A percentile compares a stretch with the other conserved stretches of the same genome.
phyloP scores from a whole-genome alignment of 805 yeast species.

The Suhomyces faveliae region DNA sequence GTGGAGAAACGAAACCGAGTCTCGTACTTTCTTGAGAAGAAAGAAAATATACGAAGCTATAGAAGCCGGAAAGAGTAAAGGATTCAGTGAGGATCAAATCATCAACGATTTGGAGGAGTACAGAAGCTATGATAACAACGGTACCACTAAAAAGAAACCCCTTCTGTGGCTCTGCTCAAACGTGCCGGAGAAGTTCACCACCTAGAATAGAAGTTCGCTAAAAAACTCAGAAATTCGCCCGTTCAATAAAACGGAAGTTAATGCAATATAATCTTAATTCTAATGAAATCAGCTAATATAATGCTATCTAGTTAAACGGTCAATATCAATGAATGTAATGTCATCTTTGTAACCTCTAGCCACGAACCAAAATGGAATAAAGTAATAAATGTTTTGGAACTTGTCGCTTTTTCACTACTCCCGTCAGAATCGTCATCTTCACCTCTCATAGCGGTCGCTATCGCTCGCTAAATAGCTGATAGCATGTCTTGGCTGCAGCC shows the following conservation, averaged over 20 bases:
- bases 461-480: background rate
- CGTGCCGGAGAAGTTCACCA: conserved; percentile 14
- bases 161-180: conserved; percentile 16
- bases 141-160: conserved; percentile 32
- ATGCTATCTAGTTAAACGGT: too few species aligned
- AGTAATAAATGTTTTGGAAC: too few species aligned
- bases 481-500: background rate
- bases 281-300: too few species aligned
- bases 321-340: too few species aligned
- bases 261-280: too few species aligned
- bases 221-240: too few species aligned
- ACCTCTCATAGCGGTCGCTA: background rate
- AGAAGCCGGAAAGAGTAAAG: conserved; percentile 47
- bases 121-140: conserved; percentile 42
- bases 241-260: too few species aligned
- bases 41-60: conserved; percentile 56
- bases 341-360: too few species aligned
- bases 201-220: too few species aligned
- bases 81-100: conserved; percentile 42
- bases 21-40: conserved; percentile 52
- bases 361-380: too few species aligned
- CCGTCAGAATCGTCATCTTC: background rate
- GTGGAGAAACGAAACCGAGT: conserved; percentile 57
- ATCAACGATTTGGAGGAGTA: conserved; percentile 47
- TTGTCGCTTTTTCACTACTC: too few species aligned